phyloP scores from a whole-genome alignment of 441 rosid genomes.

The Adansonia rubrostipa region DNA sequence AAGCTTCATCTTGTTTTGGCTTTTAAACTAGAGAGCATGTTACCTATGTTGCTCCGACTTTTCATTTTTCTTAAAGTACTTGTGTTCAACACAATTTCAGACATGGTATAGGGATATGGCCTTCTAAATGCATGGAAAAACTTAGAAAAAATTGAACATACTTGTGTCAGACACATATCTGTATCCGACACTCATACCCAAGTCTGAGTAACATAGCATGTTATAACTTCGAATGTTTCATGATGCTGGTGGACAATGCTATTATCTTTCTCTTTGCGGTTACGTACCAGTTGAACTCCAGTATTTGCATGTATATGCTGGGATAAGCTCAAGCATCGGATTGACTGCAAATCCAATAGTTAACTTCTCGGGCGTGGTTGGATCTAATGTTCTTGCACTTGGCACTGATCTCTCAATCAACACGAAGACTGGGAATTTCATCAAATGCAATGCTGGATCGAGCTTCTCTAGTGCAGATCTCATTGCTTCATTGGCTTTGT shows the following conservation, averaged over 20 bases:
- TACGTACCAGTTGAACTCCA: constrained; percentile 66
- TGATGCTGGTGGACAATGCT: neutral
- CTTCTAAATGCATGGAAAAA: too few species aligned
- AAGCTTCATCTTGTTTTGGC: neutral
- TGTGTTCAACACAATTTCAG: too few species aligned
- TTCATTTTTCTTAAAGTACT: too few species aligned
- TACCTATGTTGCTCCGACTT: too few species aligned
- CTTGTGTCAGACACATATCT: too few species aligned
- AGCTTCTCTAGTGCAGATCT: constrained; percentile 67
- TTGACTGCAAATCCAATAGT: constrained; percentile 81
- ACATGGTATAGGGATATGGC: too few species aligned
- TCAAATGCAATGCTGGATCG: constrained; percentile 77
- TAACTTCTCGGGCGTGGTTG: constrained; percentile 78
- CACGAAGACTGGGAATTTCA: constrained; percentile 73
- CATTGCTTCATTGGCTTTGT: constrained; percentile 76
- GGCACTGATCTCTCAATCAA: constrained; percentile 83
- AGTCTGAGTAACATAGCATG: constrained; percentile 22
- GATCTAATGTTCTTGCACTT: constrained; percentile 56
- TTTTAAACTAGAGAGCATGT: neutral
- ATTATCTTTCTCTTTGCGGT: neutral
- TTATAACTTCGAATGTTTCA: neutral
- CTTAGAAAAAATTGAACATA: too few species aligned
- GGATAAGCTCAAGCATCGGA: constrained; percentile 74
- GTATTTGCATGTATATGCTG: constrained; percentile 82
- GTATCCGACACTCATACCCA: too few species aligned